These are phyloP conservation scores for Penicillium capsulatum DNA, from an alignment of 2,329 filamentous ascomycete species.

Conservation along the genomic window DNA sequence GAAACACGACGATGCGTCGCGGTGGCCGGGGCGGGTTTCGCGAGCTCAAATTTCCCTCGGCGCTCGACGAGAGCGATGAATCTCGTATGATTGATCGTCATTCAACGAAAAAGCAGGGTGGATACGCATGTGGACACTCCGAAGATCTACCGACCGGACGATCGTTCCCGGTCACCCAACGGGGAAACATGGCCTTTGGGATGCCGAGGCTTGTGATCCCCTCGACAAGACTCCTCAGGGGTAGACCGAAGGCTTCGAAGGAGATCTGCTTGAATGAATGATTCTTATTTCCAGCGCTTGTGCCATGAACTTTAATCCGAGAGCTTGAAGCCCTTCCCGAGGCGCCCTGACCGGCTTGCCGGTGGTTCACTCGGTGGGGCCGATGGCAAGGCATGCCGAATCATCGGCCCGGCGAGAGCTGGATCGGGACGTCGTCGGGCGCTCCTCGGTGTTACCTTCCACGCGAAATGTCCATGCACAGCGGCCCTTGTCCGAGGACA, in stretches of 20 bases:
- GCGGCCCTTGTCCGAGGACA: conserved; percentile 15
- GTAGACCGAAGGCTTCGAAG: background rate
- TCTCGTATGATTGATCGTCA: conserved; percentile 7
- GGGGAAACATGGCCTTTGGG: conserved; percentile 6
- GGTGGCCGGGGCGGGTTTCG: no score
- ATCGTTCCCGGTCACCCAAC: conserved; percentile 18
- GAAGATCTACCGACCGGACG: conserved; percentile 20
- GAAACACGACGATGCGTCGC: no score
- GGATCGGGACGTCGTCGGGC: conserved; percentile 16
- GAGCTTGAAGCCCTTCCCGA: conserved; percentile 1
- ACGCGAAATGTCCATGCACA: background rate
- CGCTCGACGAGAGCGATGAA: no score
- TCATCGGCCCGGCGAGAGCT: conserved; percentile 14
- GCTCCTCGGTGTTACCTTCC: conserved; percentile 17
- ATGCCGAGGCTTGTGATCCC: no score
- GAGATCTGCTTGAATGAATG: background rate
- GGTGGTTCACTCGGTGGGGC: conserved; percentile 6
- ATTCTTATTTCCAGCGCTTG: background rate
- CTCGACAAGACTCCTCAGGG: background rate
- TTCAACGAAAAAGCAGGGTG: no score
- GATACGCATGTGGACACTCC: conserved; percentile 9
- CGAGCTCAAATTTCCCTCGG: no score
- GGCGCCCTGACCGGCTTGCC: conserved; percentile 14
- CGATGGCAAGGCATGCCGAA: conserved; percentile 7
- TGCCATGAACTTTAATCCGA: no score